phyloP scores from a whole-genome alignment of 78 protist genomes.

The Chrysochromulina parva region DNA sequence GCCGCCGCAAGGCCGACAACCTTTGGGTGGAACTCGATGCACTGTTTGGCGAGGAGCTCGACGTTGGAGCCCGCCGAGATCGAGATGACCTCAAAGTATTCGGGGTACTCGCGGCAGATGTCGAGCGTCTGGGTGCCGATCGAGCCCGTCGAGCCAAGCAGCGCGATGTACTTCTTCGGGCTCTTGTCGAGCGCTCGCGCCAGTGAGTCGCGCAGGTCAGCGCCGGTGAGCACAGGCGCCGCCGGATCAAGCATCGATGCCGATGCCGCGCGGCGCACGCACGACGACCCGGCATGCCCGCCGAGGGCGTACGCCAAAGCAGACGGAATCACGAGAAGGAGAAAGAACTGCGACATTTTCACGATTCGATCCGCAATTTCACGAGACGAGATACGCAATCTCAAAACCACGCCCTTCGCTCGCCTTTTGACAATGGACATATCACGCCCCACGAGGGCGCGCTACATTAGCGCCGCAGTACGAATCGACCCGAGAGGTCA shows the following conservation, averaged over 20 bases:
- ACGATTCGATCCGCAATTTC: too few relatives aligned
- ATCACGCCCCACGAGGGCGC: too few relatives aligned
- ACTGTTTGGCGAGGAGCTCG: slow-evolving; percentile 49
- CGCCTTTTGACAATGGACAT: too few relatives aligned
- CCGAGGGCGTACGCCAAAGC: too few relatives aligned
- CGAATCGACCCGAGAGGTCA: too few relatives aligned
- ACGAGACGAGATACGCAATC: too few relatives aligned
- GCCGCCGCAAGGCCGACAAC: slow-evolving; percentile 11
- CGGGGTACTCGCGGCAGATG: slow-evolving; percentile 48
- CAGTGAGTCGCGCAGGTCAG: not conserved
- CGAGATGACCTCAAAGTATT: slow-evolving; percentile 25
- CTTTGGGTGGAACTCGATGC: not conserved
- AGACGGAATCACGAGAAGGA: too few relatives aligned
- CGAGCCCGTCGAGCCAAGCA: slow-evolving; percentile 60
- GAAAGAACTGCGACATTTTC: too few relatives aligned
- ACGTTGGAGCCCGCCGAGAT: slow-evolving; percentile 51
- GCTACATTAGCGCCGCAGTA: too few relatives aligned
- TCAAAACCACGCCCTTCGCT: too few relatives aligned
- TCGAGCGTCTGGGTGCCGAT: slow-evolving; percentile 67
- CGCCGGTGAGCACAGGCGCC: not conserved
- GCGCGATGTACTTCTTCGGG: slow-evolving; percentile 22
- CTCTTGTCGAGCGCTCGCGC: not conserved
- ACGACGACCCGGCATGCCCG: too few relatives aligned
- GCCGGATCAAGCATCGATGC: not conserved
- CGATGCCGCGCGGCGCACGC: too few relatives aligned